Percentiles rank a stretch among this genome's conserved stretches.
These are phyloP conservation scores for Hypsizygus marmoreus DNA, from an alignment of 768 basidiomycete species.

Conservation along the genomic window DNA sequence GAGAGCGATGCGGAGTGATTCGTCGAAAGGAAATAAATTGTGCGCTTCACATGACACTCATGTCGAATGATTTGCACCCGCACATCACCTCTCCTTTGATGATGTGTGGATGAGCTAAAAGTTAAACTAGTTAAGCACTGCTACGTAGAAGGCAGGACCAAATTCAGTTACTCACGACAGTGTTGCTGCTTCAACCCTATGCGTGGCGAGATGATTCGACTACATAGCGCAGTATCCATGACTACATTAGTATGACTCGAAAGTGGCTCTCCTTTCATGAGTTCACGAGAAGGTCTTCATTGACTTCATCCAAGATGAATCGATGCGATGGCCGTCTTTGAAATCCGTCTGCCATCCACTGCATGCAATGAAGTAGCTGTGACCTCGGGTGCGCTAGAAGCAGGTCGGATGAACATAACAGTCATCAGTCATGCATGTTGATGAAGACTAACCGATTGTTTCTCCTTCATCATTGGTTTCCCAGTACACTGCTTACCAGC, in stretches of 20 bases:
- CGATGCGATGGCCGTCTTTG: not conserved
- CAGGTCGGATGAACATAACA: not conserved
- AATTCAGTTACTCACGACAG: not conserved
- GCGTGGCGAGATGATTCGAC: conserved; percentile 1
- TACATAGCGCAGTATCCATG: too few species aligned
- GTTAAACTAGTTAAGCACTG: not conserved
- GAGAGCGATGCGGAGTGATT: conserved; percentile 9
- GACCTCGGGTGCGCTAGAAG: not conserved
- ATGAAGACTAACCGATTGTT: not conserved
- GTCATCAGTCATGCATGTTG: not conserved
- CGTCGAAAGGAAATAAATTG: conserved; percentile 13
- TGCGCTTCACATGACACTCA: not conserved
- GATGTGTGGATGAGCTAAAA: conserved; percentile 8
- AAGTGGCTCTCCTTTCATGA: not conserved
- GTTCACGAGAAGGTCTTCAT: conserved; percentile 2
- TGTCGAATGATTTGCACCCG: not conserved
- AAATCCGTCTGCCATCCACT: not conserved
- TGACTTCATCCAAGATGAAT: conserved; percentile 3
- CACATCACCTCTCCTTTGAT: not conserved
- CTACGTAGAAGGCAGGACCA: not conserved
- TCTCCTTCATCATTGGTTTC: conserved; percentile 1
- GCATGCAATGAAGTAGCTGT: conserved; percentile 7
- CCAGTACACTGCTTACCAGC: not conserved
- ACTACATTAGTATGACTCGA: too few species aligned
- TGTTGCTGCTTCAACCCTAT: conserved; percentile 1